phyloP scores from a whole-genome alignment of 495 filamentous ascomycete species.

The Evernia prunastri region DNA sequence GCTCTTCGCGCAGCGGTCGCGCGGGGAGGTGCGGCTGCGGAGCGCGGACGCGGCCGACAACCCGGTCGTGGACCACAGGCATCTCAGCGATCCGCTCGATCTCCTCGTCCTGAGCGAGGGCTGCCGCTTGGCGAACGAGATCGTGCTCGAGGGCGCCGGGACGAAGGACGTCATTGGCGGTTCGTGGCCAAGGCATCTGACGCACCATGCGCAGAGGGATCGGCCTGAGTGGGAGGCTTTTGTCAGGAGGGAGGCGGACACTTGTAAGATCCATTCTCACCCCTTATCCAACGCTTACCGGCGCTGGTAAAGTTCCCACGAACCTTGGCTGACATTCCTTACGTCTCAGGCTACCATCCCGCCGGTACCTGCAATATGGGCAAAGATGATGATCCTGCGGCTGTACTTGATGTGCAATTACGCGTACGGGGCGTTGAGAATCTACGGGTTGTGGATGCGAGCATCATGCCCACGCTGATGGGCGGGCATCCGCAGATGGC shows the following conservation, averaged over 20 bases:
- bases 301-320: no score
- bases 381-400: not conserved
- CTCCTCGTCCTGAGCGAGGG: not conserved
- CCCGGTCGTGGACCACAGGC: not conserved
- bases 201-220: not conserved
- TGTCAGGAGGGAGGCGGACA: not conserved
- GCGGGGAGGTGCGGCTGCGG: not conserved
- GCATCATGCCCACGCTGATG: constrained; percentile 43
- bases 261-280: not conserved
- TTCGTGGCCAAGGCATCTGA: not conserved
- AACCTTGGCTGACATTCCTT: not conserved
- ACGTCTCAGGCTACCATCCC: not conserved
- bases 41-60: not conserved
- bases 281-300: not conserved
- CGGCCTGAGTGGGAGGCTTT: not conserved
- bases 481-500: constrained; percentile 45
- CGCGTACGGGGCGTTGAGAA: not conserved
- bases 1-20: not conserved
- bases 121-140: not conserved
- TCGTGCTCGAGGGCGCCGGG: not conserved
- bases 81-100: not conserved
- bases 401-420: not conserved
- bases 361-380: not conserved
- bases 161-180: not conserved
- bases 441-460: constrained; percentile 48